Percentiles rank a stretch among this genome's conserved stretches.
phyloP scores from a whole-genome alignment of 805 yeast genomes.

The Kodamaea laetipori region DNA sequence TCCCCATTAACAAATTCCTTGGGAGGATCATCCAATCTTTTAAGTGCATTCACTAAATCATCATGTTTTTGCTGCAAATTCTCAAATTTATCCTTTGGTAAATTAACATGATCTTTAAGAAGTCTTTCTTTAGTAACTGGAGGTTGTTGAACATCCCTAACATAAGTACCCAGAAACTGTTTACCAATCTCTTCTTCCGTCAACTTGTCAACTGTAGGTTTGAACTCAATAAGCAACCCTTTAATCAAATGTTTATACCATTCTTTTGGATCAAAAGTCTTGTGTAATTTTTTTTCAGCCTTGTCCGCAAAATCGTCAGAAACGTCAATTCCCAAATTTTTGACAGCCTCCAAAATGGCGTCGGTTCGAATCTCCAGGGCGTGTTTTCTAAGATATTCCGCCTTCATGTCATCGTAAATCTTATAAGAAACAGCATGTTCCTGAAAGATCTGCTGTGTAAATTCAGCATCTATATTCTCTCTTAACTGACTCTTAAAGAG shows the following conservation, averaged over 20 bases:
- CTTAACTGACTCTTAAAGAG: slow-evolving; percentile 13
- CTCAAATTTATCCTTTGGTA: slow-evolving; percentile 21
- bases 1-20: slow-evolving; percentile 28
- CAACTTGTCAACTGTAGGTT: slow-evolving; percentile 17
- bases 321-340: slow-evolving; percentile 10
- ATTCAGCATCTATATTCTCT: slow-evolving; percentile 12
- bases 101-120: slow-evolving; percentile 15
- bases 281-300: slow-evolving; percentile 11
- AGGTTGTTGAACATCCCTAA: slow-evolving; percentile 16
- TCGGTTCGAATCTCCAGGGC: slow-evolving; percentile 13
- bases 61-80: slow-evolving; percentile 31
- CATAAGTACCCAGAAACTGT: slow-evolving; percentile 14
- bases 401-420: slow-evolving; percentile 18
- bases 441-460: slow-evolving; percentile 18
- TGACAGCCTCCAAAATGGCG: slow-evolving; percentile 19
- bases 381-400: slow-evolving; percentile 16
- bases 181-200: slow-evolving; percentile 20
- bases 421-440: slow-evolving; percentile 16
- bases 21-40: slow-evolving; percentile 28
- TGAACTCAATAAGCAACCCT: slow-evolving; percentile 16
- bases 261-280: slow-evolving; percentile 12
- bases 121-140: slow-evolving; percentile 17
- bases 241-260: slow-evolving; percentile 17
- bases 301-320: slow-evolving; percentile 14
- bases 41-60: slow-evolving; percentile 27